Conservation (phyloP, 305 asterid species). For the Petunia hybrid region DNA sequence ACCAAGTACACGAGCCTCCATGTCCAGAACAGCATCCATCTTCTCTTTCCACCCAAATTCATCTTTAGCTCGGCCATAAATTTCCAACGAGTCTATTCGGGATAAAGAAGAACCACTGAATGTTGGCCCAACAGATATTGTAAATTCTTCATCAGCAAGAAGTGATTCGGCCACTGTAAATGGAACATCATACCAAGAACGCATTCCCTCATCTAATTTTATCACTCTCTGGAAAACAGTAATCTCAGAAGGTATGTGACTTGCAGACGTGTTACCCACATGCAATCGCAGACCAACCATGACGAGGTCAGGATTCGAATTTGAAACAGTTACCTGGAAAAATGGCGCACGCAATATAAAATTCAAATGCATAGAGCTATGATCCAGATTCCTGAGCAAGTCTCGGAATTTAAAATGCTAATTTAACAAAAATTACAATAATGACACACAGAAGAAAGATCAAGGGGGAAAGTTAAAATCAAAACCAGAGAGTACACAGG, state of each 20-base stretch:
- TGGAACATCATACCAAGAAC: conserved; percentile 99
- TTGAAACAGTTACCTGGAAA: conserved; percentile 81
- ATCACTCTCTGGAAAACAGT: conserved; percentile 85
- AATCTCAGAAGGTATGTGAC: conserved; percentile 93
- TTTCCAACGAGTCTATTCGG: conserved; percentile 93
- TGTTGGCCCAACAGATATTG: conserved; percentile 84
- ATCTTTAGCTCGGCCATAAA: conserved; percentile 98
- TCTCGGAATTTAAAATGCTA: not conserved
- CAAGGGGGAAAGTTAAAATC: not conserved
- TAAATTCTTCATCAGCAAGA: conserved; percentile 94
- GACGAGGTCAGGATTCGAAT: conserved; percentile 97
- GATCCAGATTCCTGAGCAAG: conserved; percentile 20
- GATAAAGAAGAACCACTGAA: conserved; percentile 85
- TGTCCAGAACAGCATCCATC: conserved; percentile 95
- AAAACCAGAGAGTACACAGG: conserved; percentile 16
- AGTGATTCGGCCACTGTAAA: conserved; percentile 98
- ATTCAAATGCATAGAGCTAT: not conserved
- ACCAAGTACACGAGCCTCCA: conserved; percentile 91
- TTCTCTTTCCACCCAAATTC: conserved; percentile 99
- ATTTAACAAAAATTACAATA: not conserved
- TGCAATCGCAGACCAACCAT: conserved; percentile 97
- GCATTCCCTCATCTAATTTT: conserved; percentile 96
- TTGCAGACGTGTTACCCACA: conserved; percentile 90
- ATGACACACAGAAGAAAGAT: not conserved
- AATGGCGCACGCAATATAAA: conserved; percentile 20